phyloP scores from a whole-genome alignment of 805 yeast genomes.

The Ogataea ganodermae region DNA sequence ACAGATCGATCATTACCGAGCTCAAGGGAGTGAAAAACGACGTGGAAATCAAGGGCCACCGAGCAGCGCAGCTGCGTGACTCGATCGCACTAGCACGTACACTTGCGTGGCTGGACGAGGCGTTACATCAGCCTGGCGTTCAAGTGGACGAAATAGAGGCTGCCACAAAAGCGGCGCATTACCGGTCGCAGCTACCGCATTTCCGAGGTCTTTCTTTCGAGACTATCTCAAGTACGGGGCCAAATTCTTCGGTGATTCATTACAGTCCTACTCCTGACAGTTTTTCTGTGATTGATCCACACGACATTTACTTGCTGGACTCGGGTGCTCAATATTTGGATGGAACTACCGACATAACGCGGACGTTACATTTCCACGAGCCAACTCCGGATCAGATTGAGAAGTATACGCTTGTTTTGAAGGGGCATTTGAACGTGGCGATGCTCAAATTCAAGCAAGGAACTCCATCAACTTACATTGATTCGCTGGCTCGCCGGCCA shows the following conservation, averaged over 20 bases:
- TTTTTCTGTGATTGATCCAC: constrained; percentile 61
- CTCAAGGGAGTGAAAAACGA: constrained; percentile 77
- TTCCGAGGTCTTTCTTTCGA: constrained; percentile 73
- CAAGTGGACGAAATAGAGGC: constrained; percentile 61
- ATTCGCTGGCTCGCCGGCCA: constrained; percentile 78
- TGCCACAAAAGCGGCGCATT: constrained; percentile 51
- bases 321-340: constrained; percentile 91
- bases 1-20: constrained; percentile 44
- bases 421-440: constrained; percentile 90
- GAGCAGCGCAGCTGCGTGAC: constrained; percentile 78
- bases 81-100: constrained; percentile 74
- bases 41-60: constrained; percentile 71
- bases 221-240: constrained; percentile 74
- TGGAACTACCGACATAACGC: constrained; percentile 95
- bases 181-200: constrained; percentile 42
- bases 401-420: constrained; percentile 81
- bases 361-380: constrained; percentile 71
- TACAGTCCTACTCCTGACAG: constrained; percentile 67
- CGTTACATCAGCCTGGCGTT: constrained; percentile 31
- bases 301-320: constrained; percentile 74
- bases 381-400: constrained; percentile 60
- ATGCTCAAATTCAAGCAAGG: constrained; percentile 75
- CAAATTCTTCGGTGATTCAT: constrained; percentile 75
- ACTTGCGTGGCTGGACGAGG: constrained; percentile 79
- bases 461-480: constrained; percentile 74